A percentile compares a stretch with the other conserved stretches of the same genome.
phyloP scores from a whole-genome alignment of 2,329 filamentous ascomycete genomes.

The Epichloe hybrida region DNA sequence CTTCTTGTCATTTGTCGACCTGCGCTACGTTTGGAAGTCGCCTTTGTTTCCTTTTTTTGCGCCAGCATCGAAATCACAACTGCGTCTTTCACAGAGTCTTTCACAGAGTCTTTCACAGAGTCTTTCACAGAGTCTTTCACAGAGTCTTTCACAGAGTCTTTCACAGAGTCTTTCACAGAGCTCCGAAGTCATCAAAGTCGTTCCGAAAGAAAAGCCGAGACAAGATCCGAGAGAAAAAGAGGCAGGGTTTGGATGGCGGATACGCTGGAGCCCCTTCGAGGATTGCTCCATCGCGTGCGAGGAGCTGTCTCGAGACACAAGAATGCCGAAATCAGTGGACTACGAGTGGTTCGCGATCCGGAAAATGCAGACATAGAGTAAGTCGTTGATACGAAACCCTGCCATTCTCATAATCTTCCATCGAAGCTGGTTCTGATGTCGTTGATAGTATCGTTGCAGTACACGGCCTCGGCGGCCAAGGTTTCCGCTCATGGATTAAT shows the following conservation, averaged over 20 bases:
- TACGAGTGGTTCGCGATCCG: constrained; percentile 11
- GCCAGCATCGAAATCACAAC: too few relatives aligned
- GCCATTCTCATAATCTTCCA: background rate
- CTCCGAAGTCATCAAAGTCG: too few relatives aligned
- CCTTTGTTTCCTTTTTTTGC: too few relatives aligned
- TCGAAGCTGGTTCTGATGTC: background rate
- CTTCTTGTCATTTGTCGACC: too few relatives aligned
- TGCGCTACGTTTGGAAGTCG: too few relatives aligned
- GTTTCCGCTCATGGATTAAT: constrained; percentile 14
- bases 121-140: too few relatives aligned
- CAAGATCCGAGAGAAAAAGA: too few relatives aligned
- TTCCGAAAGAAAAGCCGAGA: background rate
- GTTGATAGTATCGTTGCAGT: constrained; percentile 14
- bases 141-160: too few relatives aligned
- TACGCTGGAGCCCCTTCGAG: constrained; percentile 10
- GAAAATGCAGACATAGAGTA: constrained; percentile 14
- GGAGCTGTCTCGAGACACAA: constrained; percentile 10
- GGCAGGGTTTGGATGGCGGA: constrained; percentile 9
- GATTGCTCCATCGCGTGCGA: constrained; percentile 12
- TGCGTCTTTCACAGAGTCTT: too few relatives aligned
- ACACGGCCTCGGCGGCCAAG: constrained; percentile 14
- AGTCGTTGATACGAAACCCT: background rate
- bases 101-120: too few relatives aligned
- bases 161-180: too few relatives aligned
- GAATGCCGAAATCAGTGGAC: constrained; percentile 8